These are phyloP conservation scores for Gryganskiella cystojenkinii DNA, from an alignment of 192 early-diverging fungal species.

Conservation along the genomic window DNA sequence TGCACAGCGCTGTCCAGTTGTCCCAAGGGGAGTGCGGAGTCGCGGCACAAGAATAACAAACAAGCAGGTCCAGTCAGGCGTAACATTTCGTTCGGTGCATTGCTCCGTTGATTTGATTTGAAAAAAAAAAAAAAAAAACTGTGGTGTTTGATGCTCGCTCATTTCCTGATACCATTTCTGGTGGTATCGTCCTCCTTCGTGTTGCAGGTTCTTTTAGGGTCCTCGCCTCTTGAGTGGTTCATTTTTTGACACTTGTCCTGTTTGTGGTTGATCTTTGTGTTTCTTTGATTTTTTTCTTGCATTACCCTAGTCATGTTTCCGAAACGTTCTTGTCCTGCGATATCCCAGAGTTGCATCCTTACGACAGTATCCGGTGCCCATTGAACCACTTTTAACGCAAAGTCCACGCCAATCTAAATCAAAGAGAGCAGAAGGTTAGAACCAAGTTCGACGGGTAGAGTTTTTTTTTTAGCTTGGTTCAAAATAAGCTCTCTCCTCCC, in stretches of 20 bases:
- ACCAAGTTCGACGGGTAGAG: not conserved
- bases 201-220: no score
- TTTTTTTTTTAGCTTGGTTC: not conserved
- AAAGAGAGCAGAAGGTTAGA: not conserved
- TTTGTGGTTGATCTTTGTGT: not conserved
- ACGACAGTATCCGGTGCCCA: slow-evolving; percentile 65
- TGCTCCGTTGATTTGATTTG: no score
- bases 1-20: no score
- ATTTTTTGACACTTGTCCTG: not conserved
- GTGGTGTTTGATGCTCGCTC: no score
- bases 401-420: slow-evolving; percentile 75
- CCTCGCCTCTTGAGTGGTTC: no score
- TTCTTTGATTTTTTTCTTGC: not conserved
- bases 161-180: no score
- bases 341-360: slow-evolving; percentile 71
- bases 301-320: slow-evolving; percentile 65
- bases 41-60: no score
- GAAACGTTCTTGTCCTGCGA: slow-evolving; percentile 72
- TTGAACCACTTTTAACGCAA: slow-evolving; percentile 68
- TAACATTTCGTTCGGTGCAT: no score
- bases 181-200: no score
- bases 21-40: no score
- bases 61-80: no score
- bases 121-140: no score
- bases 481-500: not conserved